Evolutionary conservation across 2,329 filamentous ascomycete genomes (phyloP).

Genomic region (Neophaeococcomyces mojaviensis): DNA sequence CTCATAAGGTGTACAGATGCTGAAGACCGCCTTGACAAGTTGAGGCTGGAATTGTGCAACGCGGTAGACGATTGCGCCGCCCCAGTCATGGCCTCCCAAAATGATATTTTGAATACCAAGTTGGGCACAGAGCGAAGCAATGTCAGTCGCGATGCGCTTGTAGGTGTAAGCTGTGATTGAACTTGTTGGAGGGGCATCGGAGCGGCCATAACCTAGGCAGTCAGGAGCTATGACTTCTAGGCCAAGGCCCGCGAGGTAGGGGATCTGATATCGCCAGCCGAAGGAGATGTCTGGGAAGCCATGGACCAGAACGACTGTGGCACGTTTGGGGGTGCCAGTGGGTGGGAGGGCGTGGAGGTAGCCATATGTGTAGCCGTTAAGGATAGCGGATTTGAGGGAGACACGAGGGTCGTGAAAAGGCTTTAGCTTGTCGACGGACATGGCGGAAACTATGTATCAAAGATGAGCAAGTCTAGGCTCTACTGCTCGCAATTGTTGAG

Average conservation of each 20-base stretch:
- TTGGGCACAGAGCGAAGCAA: conserved; percentile 62
- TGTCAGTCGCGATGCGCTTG: conserved; percentile 66
- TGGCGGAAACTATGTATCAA: too few relatives aligned
- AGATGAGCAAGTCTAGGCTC: too few relatives aligned
- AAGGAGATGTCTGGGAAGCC: conserved; percentile 78
- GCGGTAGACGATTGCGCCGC: conserved; percentile 69
- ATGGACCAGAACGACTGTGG: conserved; percentile 56
- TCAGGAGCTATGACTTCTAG: conserved; percentile 77
- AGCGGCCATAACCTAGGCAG: conserved; percentile 77
- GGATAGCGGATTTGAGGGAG: conserved; percentile 52
- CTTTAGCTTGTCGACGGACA: conserved; percentile 55
- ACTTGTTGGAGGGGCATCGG: conserved; percentile 49
- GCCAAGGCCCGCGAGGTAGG: conserved; percentile 61
- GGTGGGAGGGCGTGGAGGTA: conserved; percentile 47
- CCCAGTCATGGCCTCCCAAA: conserved; percentile 89
- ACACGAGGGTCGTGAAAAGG: conserved; percentile 59
- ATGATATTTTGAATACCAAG: conserved; percentile 56
- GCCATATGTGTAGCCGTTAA: conserved; percentile 65
- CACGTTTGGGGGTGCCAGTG: conserved; percentile 33
- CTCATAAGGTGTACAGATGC: conserved; percentile 68
- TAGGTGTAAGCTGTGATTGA: conserved; percentile 55
- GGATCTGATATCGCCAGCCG: conserved; percentile 87
- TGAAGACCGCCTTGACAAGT: conserved; percentile 67
- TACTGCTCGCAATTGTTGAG: too few relatives aligned
- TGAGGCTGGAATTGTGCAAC: conserved; percentile 65